Conservation (phyloP, 192 early-diverging fungal species). For the Entomortierella parvispora region DNA sequence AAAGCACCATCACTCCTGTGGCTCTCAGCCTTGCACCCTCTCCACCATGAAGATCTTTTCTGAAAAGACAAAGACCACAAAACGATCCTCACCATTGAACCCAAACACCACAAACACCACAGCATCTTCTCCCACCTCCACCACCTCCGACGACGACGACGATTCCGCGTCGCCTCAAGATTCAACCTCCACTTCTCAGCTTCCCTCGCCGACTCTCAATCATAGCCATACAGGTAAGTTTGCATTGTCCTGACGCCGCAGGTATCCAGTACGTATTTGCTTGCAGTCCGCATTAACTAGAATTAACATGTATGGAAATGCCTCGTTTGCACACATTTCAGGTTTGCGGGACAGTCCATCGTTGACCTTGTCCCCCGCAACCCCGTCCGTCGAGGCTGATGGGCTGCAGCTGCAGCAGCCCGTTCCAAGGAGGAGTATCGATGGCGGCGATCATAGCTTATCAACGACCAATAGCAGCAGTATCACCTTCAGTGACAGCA, state of each 20-base stretch:
- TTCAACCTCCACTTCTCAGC: background rate
- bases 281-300: background rate
- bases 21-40: background rate
- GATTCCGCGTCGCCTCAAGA: background rate
- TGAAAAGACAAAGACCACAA: conserved; percentile 40
- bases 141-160: conserved; percentile 3
- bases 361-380: conserved; percentile 38
- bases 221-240: conserved; percentile 14
- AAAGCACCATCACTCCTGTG: background rate
- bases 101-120: conserved; percentile 15
- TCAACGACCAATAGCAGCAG: background rate
- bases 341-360: conserved; percentile 26
- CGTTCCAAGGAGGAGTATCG: too few species aligned
- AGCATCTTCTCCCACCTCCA: conserved; percentile 6
- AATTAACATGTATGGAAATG: background rate
- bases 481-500: conserved; percentile 14
- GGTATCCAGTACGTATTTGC: too few species aligned
- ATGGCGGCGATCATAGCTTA: too few species aligned
- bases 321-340: background rate
- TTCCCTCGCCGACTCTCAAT: conserved; percentile 19
- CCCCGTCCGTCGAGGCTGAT: conserved; percentile 21
- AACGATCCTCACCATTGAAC: conserved; percentile 47
- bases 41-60: conserved; percentile 28
- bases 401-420: conserved; percentile 8
- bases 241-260: too few species aligned